Percentiles rank a stretch among this genome's conserved stretches.
Conservation (phyloP, 768 basidiomycete species). For the Mycena rebaudengoi region DNA sequence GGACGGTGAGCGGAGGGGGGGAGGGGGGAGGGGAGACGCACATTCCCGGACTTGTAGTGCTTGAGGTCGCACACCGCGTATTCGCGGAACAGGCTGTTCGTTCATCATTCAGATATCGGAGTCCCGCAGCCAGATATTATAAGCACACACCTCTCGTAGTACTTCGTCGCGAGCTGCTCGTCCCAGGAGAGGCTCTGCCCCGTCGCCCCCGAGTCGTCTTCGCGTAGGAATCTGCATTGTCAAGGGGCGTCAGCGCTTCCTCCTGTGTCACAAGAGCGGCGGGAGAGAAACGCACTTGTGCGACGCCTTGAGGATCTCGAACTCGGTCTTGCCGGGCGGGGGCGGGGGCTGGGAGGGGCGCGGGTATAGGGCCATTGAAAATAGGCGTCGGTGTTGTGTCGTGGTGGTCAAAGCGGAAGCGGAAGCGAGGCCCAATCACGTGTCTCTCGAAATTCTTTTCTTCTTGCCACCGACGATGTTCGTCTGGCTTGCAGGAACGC, state of each 20-base stretch:
- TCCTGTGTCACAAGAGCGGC: not conserved
- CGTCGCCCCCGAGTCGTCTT: conserved; percentile 58
- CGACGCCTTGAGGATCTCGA: conserved; percentile 77
- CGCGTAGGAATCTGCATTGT: conserved; percentile 74
- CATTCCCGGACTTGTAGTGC: conserved; percentile 93
- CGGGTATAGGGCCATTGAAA: conserved; percentile 47
- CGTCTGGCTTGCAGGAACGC: no score
- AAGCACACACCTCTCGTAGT: no score
- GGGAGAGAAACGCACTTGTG: conserved; percentile 67
- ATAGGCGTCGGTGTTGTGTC: no score
- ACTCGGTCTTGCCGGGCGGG: conserved; percentile 60
- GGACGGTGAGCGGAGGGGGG: not conserved
- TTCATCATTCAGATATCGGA: no score
- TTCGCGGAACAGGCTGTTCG: conserved; percentile 89
- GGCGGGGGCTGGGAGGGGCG: conserved; percentile 40
- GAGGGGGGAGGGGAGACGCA: conserved; percentile 43
- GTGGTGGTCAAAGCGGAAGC: no score
- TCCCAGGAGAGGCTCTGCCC: conserved; percentile 68
- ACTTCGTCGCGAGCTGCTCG: conserved; percentile 86
- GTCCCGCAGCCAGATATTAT: no score
- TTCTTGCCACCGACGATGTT: no score
- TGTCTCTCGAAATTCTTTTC: no score
- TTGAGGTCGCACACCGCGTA: conserved; percentile 94
- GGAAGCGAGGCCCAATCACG: no score
- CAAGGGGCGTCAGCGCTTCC: not conserved